Base-by-base conservation (phyloP, 345 rosid genomes). In the Corymbia maculata region DNA sequence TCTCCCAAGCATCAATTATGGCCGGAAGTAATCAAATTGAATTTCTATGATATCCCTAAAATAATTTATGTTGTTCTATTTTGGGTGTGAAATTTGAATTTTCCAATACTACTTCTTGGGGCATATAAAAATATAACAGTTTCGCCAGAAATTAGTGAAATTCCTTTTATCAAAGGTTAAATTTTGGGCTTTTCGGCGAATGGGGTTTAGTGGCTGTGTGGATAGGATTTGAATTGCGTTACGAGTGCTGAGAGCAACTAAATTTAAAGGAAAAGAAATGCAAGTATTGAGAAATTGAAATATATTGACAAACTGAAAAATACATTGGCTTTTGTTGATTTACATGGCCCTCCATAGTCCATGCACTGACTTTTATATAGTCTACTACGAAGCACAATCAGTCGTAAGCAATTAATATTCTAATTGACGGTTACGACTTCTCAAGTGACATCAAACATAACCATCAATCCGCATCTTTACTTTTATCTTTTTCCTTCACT, bases 331-430 rank as follows among this genome's bases (percentile, higher is more conserved):
- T 66, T 66, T n/a, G 10, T 66, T 0, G 21, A 66, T 66, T 32
- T 0, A 14, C 21, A 0, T 30, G 11, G 6, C 6, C 0, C 16
- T 61, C 21, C 14, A 14, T 14, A 64, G 28, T 61, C 1, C 15
- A 12, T 30, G 4, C 15, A 12, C 14, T 3, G 26, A 6, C 7
- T 61, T 26, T 26, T 61, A 61, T 28, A 10, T 59, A 59, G 66
- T 6, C 8, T 64, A 6, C 17, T 28, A 6, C 9, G 13, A n/a
- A 6, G 9, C 2, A 61, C 16, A n/a, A 24, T 59, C 8, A 1
- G 6, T 24, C 1, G 30, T 59, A 59, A 59, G 66, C 68, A 59
- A 11, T 26, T 3, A 59, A 26, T 64, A 64, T 2, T 64, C 9
- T 66, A 4, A 30, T 66, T 15, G 44, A 30, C 16, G 17, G 19